Conservation (phyloP, 2,329 filamentous ascomycete genomes). For the Aspergillus transmontanensis region DNA sequence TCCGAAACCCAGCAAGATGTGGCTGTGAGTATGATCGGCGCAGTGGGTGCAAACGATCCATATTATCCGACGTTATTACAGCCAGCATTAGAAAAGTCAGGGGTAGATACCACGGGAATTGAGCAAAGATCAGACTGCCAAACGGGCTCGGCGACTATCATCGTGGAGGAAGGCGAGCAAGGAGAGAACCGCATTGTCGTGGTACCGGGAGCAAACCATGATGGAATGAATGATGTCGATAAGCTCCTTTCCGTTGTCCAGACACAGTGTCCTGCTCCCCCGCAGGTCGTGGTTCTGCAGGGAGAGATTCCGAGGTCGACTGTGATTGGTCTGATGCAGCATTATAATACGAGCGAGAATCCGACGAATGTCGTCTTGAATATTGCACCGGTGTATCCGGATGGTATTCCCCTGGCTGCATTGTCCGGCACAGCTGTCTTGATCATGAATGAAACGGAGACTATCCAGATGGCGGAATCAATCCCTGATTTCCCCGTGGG, state of each 20-base stretch:
- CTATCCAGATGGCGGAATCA: constrained; percentile 67
- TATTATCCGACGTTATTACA: constrained; percentile 65
- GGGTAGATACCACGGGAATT: constrained; percentile 64
- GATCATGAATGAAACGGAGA: constrained; percentile 89
- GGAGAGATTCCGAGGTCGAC: constrained; percentile 73
- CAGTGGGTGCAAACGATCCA: constrained; percentile 64
- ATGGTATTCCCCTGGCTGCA: constrained; percentile 64
- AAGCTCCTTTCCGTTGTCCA: constrained; percentile 40
- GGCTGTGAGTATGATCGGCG: constrained; percentile 70
- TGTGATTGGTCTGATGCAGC: constrained; percentile 61
- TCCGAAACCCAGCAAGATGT: constrained; percentile 29
- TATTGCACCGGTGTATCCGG: constrained; percentile 81
- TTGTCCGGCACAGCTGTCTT: constrained; percentile 73
- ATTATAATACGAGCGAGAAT: constrained; percentile 4
- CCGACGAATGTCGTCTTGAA: constrained; percentile 72
- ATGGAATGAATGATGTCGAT: constrained; percentile 42
- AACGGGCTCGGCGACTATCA: constrained; percentile 73
- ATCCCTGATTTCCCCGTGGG: constrained; percentile 14
- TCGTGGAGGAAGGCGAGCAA: constrained; percentile 71
- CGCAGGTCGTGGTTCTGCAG: constrained; percentile 72
- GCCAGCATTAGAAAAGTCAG: constrained; percentile 60
- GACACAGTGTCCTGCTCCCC: constrained; percentile 36
- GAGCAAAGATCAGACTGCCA: constrained; percentile 48
- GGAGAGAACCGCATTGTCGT: constrained; percentile 75
- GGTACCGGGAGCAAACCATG: constrained; percentile 68